phyloP scores from a whole-genome alignment of 2,329 filamentous ascomycete species.

The Torrubiella hemipterigena region DNA sequence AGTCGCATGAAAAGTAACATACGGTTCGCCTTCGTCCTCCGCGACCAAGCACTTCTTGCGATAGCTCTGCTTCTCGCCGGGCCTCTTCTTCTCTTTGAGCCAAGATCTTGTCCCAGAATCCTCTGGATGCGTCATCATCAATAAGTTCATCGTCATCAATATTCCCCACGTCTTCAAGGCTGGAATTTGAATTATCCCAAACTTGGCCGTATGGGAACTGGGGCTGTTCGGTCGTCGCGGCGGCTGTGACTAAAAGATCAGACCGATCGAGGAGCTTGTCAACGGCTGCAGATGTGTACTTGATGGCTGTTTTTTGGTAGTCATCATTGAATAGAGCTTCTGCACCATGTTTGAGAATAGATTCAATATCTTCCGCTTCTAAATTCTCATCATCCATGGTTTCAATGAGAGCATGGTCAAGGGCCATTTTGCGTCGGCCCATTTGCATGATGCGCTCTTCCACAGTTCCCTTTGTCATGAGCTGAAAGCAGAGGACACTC shows the following conservation, averaged over 20 bases:
- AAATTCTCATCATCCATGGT: conserved; percentile 79
- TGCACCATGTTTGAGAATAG: conserved; percentile 78
- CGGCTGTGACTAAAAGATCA: conserved; percentile 60
- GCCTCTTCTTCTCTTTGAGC: conserved; percentile 71
- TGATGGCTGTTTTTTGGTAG: conserved; percentile 57
- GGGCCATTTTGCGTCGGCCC: conserved; percentile 87
- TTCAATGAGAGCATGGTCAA: conserved; percentile 92
- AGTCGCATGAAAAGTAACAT: too few species aligned
- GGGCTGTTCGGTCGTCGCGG: conserved; percentile 56
- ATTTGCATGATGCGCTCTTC: conserved; percentile 97
- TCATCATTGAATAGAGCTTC: conserved; percentile 74
- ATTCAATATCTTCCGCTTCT: conserved; percentile 67
- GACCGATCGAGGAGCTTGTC: conserved; percentile 84
- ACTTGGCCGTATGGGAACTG: conserved; percentile 85
- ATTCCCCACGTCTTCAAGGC: conserved; percentile 50
- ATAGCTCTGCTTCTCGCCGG: conserved; percentile 53
- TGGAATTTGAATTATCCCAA: conserved; percentile 73
- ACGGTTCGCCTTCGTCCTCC: conserved; percentile 59
- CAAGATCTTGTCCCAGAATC: conserved; percentile 89
- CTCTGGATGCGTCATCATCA: conserved; percentile 48
- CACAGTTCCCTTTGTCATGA: conserved; percentile 78
- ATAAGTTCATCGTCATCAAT: conserved; percentile 38
- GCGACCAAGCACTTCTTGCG: conserved; percentile 68
- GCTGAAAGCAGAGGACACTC: conserved; percentile 88
- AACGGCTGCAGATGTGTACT: conserved; percentile 72